Evolutionary conservation across 257 asterid genomes (phyloP), one percentile per base, ranked within the genome.

Genomic region (Cordia subcordata): DNA sequence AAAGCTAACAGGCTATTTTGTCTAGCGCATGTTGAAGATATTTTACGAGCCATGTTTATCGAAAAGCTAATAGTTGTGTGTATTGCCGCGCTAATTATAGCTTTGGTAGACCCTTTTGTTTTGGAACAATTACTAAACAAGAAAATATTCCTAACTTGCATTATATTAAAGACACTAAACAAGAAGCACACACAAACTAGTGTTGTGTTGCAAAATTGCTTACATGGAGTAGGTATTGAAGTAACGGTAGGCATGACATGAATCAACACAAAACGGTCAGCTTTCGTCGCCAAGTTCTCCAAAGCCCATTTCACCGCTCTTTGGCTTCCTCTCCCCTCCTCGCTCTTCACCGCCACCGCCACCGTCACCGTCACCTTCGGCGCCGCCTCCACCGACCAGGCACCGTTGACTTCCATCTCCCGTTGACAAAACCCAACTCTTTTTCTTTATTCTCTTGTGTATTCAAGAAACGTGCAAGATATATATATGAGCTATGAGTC

Each of bases 221-320:
- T 83, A 90, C 98, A 83, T 9, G 95, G 96, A 61, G 86, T 78
- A n/a, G 96, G 96, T 66, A 87, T 75, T 32, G 80, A 59, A 45
- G 70, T 69, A 57, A 90, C 60, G 49, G 76, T 51, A 44, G 90
- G 87, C 79, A 85, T 81, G 57, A 90, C 89, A 70, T 82, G 94
- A 75, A 87, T 74, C 49, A 90, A 74, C 58, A 83, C 64, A 69
- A 85, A 58, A 8, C 75, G 77, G 69, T 82, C 79, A 35, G 76
- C 75, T 60, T 67, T 56, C 56, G 59, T 45, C 72, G 72, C 67
- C 73, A 81, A 62, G 49, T 91, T 88, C 76, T 91, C 82, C 52
- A 72, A 82, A n/a, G 95, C 90, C 91, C 94, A 91, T 10, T 76
- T 71, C 42, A 87, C 85, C 40, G 98, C 98, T 39, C 95, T 76